Conservation (phyloP, 768 basidiomycete species). For the Mycena latifolia region DNA sequence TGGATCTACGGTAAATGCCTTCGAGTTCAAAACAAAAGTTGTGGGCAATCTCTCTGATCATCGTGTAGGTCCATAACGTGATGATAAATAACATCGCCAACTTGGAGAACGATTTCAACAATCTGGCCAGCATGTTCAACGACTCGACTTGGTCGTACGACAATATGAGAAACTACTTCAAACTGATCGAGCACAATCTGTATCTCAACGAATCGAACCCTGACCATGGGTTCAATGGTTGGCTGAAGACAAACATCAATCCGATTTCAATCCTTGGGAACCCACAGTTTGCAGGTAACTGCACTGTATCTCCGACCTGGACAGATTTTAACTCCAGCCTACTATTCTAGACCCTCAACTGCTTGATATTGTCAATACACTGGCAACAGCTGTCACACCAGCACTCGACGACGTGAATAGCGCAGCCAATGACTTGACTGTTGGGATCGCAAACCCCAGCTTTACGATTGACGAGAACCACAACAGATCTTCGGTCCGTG, state of each 20-base stretch:
- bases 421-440: slow-evolving; percentile 34
- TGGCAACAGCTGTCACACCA: slow-evolving; percentile 28
- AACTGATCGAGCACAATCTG: slow-evolving; percentile 42
- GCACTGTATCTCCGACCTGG: too few relatives aligned
- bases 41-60: too few relatives aligned
- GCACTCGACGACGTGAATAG: slow-evolving; percentile 42
- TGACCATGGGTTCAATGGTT: slow-evolving; percentile 47
- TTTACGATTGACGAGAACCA: slow-evolving; percentile 42
- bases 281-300: slow-evolving; percentile 41
- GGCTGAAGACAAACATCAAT: slow-evolving; percentile 45
- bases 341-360: slow-evolving; percentile 40
- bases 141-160: slow-evolving; percentile 43
- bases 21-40: too few relatives aligned
- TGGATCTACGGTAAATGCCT: slow-evolving; percentile 43
- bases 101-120: slow-evolving; percentile 42
- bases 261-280: slow-evolving; percentile 37
- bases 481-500: slow-evolving; percentile 43
- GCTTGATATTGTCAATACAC: slow-evolving; percentile 36
- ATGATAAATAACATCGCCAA: slow-evolving; percentile 45
- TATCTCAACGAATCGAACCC: slow-evolving; percentile 35
- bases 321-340: neutral
- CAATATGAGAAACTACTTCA: slow-evolving; percentile 47
- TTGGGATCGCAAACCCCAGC: slow-evolving; percentile 38
- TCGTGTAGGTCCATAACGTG: slow-evolving; percentile 44
- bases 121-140: slow-evolving; percentile 41